Percentiles rank a stretch among this genome's conserved stretches.
Evolutionary conservation across 306 rosid genomes (phyloP).

Genomic region (Prunus armeniaca): DNA sequence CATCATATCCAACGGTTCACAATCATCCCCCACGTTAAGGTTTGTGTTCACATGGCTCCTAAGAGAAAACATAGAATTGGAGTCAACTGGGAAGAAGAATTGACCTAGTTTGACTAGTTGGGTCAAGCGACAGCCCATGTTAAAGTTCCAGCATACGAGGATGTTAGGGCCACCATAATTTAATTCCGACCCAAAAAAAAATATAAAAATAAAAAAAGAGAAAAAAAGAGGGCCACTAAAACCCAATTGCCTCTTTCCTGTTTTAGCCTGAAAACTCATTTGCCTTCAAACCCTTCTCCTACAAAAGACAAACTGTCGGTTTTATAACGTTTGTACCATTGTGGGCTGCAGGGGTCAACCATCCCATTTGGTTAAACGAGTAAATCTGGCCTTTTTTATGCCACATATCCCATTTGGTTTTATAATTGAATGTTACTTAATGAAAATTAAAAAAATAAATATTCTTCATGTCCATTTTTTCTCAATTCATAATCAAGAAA

Average conservation of each 20-base stretch:
- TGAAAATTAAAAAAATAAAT: no score
- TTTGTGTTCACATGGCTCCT: neutral
- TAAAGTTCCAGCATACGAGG: neutral
- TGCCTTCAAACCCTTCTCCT: neutral
- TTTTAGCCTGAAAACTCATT: neutral
- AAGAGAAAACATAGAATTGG: no score
- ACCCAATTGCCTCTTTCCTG: neutral
- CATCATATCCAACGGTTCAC: neutral
- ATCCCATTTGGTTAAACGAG: no score
- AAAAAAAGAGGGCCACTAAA: neutral
- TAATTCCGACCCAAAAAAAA: no score
- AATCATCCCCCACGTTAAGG: neutral
- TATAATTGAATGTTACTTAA: no score
- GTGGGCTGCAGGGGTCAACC: no score
- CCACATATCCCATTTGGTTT: no score
- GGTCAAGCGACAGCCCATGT: conserved; percentile 5
- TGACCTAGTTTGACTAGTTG: neutral
- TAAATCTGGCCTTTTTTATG: no score
- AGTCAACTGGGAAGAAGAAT: neutral
- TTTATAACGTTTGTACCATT: neutral
- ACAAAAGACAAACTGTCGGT: neutral
- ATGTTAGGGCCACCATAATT: neutral
- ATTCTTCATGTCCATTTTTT: no score
- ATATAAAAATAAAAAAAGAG: no score
- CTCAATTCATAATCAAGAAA: no score